These are phyloP conservation scores for Malassezia yamatoensis DNA, from an alignment of 1,284 basidiomycete genomes.

Conservation along the genomic window DNA sequence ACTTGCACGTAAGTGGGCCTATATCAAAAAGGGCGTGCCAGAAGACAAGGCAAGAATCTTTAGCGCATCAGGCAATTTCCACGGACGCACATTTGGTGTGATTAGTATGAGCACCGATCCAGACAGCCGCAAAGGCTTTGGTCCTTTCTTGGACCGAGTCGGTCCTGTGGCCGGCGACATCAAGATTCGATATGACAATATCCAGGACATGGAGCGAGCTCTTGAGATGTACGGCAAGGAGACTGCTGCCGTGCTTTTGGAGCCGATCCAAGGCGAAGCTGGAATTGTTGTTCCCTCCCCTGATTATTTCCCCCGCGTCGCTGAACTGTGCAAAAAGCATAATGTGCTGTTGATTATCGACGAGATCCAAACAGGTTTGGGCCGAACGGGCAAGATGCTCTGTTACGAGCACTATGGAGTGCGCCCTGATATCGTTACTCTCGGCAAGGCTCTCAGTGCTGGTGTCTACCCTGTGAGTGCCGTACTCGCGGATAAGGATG, in stretches of 20 bases:
- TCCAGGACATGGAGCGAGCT: slow-evolving; percentile 68
- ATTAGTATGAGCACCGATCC: slow-evolving; percentile 95
- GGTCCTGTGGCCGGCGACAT: slow-evolving; percentile 56
- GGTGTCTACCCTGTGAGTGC: slow-evolving; percentile 95
- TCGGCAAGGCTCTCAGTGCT: slow-evolving; percentile 91
- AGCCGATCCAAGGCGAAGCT: slow-evolving; percentile 97
- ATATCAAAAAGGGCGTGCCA: slow-evolving; percentile 62
- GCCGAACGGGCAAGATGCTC: slow-evolving; percentile 40
- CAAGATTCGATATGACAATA: slow-evolving; percentile 39
- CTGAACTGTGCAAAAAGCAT: slow-evolving; percentile 78
- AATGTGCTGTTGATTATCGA: slow-evolving; percentile 93
- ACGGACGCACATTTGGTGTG: slow-evolving; percentile 81
- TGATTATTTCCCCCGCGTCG: slow-evolving; percentile 70
- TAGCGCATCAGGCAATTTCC: slow-evolving; percentile 83
- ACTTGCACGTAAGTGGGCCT: slow-evolving; percentile 48
- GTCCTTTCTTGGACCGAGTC: slow-evolving; percentile 75
- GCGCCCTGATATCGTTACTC: slow-evolving; percentile 80
- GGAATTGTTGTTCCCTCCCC: slow-evolving; percentile 86
- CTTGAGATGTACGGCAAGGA: slow-evolving; percentile 71
- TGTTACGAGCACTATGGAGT: slow-evolving; percentile 70
- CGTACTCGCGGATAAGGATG: slow-evolving; percentile 73
- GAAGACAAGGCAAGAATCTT: slow-evolving; percentile 79
- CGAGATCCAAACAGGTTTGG: slow-evolving; percentile 73
- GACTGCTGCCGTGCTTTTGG: slow-evolving; percentile 84
- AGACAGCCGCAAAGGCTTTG: slow-evolving; percentile 74